Base-by-base conservation (phyloP, 2,329 filamentous ascomycete species). In the Colletotrichum sansevieriae region DNA sequence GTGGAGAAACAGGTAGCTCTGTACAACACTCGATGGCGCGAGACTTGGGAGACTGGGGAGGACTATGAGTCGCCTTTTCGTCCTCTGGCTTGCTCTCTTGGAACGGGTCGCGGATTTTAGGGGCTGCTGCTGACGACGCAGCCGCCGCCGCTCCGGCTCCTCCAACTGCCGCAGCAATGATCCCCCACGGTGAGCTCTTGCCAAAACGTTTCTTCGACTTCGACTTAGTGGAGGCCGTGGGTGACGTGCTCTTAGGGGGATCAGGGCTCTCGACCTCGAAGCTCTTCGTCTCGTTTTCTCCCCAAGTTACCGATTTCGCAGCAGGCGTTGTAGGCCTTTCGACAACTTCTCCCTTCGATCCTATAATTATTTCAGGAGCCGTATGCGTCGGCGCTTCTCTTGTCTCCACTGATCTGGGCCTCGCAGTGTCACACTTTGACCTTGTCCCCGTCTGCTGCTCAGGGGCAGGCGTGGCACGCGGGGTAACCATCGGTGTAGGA, bases 271-370 rank as follows among this genome's bases (percentile, higher is more conserved):
- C 87, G 11, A 87, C 83, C 56, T 90, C 87, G 70, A 88, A 91
- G 68, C 88, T 86, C 75, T 90, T 88, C 4, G 86, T 90, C 74
- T 89, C 83, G 71, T 90, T 90, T 68, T 89, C 82, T 11, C 88
- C 90, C 89, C 88, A 91, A 12, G 84, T 89, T 4, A 91, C 89
- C 47, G 80, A 84, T 72, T 90, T 90, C 10, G 86, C 82, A 8
- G 80, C 79, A 7, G 86, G 82, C 7, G 80, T 80, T 37, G 83
- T 80, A 25, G 81, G 77, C 59, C 78, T 78, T 65, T 82, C 77
- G 11, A 83, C 74, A 41, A 82, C 75, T 59, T 87, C 83, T 11
- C 81, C 81, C 51, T 77, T 80, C 22, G 83, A 75, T 43, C 74
- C 80, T 59, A 81, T 75, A 7, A 79, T 75, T 47, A 83, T 75